Percentiles rank a stretch among this genome's conserved stretches.
These are phyloP conservation scores for Heliamphora pulchella DNA, from an alignment of 179 eudicot species.

Conservation along the genomic window DNA sequence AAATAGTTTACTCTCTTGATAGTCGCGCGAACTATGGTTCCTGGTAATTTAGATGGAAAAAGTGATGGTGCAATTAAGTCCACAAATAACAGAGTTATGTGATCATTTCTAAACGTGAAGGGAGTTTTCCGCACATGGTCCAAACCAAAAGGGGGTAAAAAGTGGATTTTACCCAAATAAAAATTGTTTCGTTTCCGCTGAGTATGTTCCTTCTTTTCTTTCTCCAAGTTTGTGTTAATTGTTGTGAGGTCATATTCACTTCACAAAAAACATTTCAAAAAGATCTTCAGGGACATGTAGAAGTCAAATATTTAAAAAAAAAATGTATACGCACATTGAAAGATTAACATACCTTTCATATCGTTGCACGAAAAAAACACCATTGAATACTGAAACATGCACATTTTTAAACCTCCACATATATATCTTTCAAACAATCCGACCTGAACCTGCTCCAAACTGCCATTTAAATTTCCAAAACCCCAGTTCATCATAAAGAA, in stretches of 20 bases:
- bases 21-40: too few relatives aligned
- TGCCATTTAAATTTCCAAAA: constrained; percentile 35
- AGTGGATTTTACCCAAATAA: too few relatives aligned
- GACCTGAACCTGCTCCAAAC: constrained; percentile 53
- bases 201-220: neutral
- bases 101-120: too few relatives aligned
- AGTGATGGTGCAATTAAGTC: too few relatives aligned
- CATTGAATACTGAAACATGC: constrained; percentile 47
- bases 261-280: neutral
- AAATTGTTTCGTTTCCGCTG: neutral
- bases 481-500: constrained; percentile 12
- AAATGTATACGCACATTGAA: neutral
- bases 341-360: constrained; percentile 31
- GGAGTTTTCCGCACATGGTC: too few relatives aligned
- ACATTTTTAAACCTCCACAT: constrained; percentile 33
- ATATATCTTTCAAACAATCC: constrained; percentile 30
- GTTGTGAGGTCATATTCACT: neutral
- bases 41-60: too few relatives aligned
- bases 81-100: too few relatives aligned
- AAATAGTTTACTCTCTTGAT: too few relatives aligned
- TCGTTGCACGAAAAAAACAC: constrained; percentile 31
- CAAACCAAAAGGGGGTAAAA: too few relatives aligned
- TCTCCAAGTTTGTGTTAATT: neutral
- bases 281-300: neutral
- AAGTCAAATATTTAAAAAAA: neutral